Evolutionary conservation across 202 grass and related monocot species (phyloP).

Genomic region (Eragrostis tef): DNA sequence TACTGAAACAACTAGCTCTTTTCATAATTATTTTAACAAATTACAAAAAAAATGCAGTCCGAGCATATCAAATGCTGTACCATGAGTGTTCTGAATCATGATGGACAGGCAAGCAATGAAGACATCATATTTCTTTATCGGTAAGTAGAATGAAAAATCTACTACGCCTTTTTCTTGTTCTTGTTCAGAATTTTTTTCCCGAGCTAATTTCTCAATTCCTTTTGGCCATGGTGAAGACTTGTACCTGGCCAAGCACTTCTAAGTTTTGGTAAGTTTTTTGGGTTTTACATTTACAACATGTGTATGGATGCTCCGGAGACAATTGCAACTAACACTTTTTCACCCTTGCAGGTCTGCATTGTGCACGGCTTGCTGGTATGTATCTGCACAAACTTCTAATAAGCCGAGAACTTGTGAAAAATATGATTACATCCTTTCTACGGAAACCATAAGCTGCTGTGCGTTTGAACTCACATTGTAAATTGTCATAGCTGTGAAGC

Average conservation of each 20-base stretch:
- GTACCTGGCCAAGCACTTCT: constrained; percentile 81
- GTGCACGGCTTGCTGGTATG: constrained; percentile 88
- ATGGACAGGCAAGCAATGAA: constrained; percentile 61
- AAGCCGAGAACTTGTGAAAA: constrained; percentile 23
- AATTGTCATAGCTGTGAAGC: background rate
- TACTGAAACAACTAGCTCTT: constrained; percentile 3
- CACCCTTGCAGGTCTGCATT: constrained; percentile 76
- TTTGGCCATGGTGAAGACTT: constrained; percentile 67
- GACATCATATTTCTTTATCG: constrained; percentile 90
- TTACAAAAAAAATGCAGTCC: constrained; percentile 59
- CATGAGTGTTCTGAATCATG: constrained; percentile 91
- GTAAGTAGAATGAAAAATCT: constrained; percentile 50
- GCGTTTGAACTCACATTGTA: constrained; percentile 26
- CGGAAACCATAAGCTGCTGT: background rate
- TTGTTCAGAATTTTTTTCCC: background rate
- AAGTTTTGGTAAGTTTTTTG: constrained; percentile 73
- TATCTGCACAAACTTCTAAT: constrained; percentile 37
- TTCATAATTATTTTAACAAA: constrained; percentile 18
- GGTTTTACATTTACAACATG: constrained; percentile 30
- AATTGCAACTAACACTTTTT: constrained; percentile 41
- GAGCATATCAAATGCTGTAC: constrained; percentile 87
- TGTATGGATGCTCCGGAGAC: constrained; percentile 8
- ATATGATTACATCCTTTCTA: background rate
- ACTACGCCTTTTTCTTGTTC: constrained; percentile 26
- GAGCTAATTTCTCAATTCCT: constrained; percentile 46